Conservation (phyloP, 768 basidiomycete species). For the Lepiota venenata region DNA sequence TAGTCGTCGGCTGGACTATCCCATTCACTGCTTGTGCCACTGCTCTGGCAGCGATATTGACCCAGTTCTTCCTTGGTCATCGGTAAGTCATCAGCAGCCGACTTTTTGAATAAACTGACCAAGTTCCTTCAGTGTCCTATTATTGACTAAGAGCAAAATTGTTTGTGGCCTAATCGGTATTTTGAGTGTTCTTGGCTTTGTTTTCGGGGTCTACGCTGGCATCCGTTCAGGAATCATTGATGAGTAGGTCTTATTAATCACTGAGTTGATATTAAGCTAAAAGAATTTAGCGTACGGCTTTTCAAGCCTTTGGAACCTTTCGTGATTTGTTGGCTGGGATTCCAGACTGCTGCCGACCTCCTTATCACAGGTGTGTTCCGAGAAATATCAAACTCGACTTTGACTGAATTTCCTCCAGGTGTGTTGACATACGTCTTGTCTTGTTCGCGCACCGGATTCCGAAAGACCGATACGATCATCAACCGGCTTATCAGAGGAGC, state of each 20-base stretch:
- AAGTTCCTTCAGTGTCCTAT: constrained; percentile 11
- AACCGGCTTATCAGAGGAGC: constrained; percentile 46
- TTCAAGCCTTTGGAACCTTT: constrained; percentile 31
- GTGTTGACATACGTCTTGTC: constrained; percentile 23
- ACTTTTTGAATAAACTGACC: constrained; percentile 15
- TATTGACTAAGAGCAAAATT: constrained; percentile 24
- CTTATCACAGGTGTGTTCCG: constrained; percentile 36
- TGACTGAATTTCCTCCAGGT: constrained; percentile 7
- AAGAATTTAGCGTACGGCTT: constrained; percentile 27
- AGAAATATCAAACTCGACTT: neutral
- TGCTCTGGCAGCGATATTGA: constrained; percentile 40
- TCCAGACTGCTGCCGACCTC: constrained; percentile 38
- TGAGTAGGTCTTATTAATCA: constrained; percentile 23
- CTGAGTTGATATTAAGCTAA: neutral
- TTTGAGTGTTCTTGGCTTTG: constrained; percentile 25
- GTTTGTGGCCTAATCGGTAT: constrained; percentile 13
- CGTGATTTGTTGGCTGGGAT: constrained; percentile 38
- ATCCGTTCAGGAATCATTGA: constrained; percentile 32
- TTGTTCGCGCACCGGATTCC: constrained; percentile 43
- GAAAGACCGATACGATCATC: constrained; percentile 41
- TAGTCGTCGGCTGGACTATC: constrained; percentile 43
- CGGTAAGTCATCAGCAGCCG: constrained; percentile 21
- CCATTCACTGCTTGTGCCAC: constrained; percentile 44
- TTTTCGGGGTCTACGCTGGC: constrained; percentile 37
- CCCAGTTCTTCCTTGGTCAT: constrained; percentile 42